These are phyloP conservation scores for Pinus albicaulis DNA, from an alignment of 75 land plant species.

Conservation along the genomic window DNA sequence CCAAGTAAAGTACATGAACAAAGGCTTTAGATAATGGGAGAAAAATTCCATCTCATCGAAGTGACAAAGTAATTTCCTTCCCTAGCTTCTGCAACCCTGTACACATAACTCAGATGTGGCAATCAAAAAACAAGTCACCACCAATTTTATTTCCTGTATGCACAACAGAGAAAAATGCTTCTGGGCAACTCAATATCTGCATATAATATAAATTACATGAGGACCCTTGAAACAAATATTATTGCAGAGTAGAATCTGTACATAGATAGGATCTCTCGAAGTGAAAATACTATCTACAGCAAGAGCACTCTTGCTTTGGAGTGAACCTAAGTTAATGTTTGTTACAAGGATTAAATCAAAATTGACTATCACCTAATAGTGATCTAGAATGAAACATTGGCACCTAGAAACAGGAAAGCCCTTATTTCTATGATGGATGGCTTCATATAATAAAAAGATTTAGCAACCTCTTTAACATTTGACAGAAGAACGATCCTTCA, in stretches of 20 bases:
- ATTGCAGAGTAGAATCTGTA: slow-evolving; percentile 5
- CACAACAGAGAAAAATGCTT: background rate
- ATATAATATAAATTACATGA: background rate
- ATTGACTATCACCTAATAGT: slow-evolving; percentile 7
- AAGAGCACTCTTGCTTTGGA: slow-evolving; percentile 3
- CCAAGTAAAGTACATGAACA: background rate
- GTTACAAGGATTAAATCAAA: slow-evolving; percentile 6
- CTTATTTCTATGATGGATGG: slow-evolving; percentile 9
- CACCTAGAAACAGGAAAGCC: background rate
- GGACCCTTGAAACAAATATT: slow-evolving; percentile 6
- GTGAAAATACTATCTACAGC: slow-evolving; percentile 9
- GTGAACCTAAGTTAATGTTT: background rate
- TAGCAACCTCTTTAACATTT: background rate
- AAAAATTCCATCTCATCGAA: background rate
- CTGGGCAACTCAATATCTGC: background rate
- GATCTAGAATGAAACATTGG: slow-evolving; percentile 2
- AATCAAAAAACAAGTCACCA: background rate
- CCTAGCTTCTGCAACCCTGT: background rate
- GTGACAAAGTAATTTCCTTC: background rate
- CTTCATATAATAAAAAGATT: background rate
- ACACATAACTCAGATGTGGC: background rate
- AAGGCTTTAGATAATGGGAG: background rate
- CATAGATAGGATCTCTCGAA: slow-evolving; percentile 3
- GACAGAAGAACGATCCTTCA: background rate
- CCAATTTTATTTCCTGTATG: background rate